phyloP scores from a whole-genome alignment of 495 filamentous ascomycete genomes.

The Hypoxylon subgilvum region DNA sequence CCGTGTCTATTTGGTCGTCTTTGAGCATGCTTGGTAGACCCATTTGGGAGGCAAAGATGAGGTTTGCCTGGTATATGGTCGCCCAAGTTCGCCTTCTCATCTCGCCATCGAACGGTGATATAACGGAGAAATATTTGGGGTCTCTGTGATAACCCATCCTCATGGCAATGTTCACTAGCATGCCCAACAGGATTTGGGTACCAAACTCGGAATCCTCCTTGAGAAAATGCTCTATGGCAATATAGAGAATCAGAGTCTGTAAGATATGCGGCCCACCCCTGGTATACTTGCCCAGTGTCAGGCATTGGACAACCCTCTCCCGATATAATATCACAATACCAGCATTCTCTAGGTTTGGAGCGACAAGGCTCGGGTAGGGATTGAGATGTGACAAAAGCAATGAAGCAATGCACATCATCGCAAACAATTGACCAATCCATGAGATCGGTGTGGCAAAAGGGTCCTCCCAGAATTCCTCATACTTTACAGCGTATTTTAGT shows the following conservation, averaged over 20 bases:
- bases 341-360: neutral
- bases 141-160: constrained; percentile 64
- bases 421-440: constrained; percentile 45
- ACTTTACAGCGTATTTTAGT: constrained; percentile 31
- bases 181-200: constrained; percentile 40
- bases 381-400: constrained; percentile 15
- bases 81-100: constrained; percentile 49
- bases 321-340: constrained; percentile 27
- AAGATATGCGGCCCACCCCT: constrained; percentile 42
- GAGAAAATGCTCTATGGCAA: constrained; percentile 40
- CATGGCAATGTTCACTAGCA: constrained; percentile 55
- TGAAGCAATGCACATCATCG: constrained; percentile 38
- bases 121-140: constrained; percentile 55
- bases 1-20: constrained; percentile 46
- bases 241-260: constrained; percentile 42
- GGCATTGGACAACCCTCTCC: constrained; percentile 46
- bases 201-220: constrained; percentile 41
- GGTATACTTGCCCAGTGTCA: constrained; percentile 44
- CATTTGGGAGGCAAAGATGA: constrained; percentile 39
- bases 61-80: constrained; percentile 38
- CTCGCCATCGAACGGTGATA: constrained; percentile 47
- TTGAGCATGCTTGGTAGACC: constrained; percentile 48
- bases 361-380: neutral
- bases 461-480: constrained; percentile 41
- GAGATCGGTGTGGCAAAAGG: constrained; percentile 34